phyloP scores from a whole-genome alignment of 352 stramenopile species.

The Phytophthora gonapodyides region DNA sequence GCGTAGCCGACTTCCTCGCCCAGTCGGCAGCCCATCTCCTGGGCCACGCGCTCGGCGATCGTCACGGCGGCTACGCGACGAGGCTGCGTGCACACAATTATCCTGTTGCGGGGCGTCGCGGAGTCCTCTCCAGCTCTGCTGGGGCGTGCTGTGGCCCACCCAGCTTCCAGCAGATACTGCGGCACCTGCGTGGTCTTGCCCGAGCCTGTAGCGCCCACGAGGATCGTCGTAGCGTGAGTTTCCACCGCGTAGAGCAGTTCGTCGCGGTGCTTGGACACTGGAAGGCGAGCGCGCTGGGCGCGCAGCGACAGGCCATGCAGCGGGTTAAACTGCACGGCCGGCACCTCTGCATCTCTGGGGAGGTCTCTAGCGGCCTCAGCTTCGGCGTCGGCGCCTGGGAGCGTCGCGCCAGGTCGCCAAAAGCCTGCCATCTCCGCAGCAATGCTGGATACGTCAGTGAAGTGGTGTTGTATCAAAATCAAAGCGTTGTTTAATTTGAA shows the following conservation, averaged over 20 bases:
- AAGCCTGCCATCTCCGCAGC: conserved; percentile 49
- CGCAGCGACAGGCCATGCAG: conserved; percentile 60
- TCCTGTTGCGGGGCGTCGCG: conserved; percentile 21
- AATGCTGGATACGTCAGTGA: background rate
- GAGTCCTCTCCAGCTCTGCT: background rate
- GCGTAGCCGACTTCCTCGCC: conserved; percentile 96
- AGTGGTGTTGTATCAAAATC: background rate
- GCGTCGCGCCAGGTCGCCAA: conserved; percentile 64
- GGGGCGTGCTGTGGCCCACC: conserved; percentile 61
- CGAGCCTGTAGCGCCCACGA: conserved; percentile 93
- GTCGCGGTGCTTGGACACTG: conserved; percentile 86
- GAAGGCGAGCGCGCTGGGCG: conserved; percentile 69
- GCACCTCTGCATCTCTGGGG: conserved; percentile 39
- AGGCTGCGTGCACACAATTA: conserved; percentile 93
- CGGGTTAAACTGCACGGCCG: conserved; percentile 65
- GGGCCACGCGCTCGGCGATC: conserved; percentile 96
- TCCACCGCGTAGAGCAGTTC: conserved; percentile 93
- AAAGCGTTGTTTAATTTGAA: background rate
- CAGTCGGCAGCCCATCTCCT: conserved; percentile 96
- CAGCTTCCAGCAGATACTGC: conserved; percentile 91
- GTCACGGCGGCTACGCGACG: conserved; percentile 98
- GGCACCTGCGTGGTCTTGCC: conserved; percentile 95
- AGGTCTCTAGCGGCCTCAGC: conserved; percentile 42
- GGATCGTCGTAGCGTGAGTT: conserved; percentile 83
- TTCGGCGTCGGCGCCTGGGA: conserved; percentile 35